Evolutionary conservation across 2,329 filamentous ascomycete species (phyloP).

Genomic region (Fusarium humuli): DNA sequence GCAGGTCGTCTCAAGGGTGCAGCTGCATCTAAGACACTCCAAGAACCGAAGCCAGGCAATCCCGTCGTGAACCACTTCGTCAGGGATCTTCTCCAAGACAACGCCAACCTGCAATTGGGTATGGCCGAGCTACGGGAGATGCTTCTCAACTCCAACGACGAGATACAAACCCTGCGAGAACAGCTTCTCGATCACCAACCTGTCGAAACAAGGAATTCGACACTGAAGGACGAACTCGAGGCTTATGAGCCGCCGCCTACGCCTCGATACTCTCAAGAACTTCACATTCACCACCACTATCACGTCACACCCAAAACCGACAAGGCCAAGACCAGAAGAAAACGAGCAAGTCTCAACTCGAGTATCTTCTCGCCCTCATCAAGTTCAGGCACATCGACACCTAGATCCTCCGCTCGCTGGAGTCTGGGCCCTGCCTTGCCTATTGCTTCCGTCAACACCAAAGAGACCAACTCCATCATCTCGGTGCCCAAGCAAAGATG

Average conservation of each 20-base stretch:
- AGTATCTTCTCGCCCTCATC: conserved; percentile 70
- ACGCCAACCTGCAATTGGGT: conserved; percentile 90
- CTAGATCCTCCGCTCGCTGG: conserved; percentile 53
- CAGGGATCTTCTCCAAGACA: conserved; percentile 93
- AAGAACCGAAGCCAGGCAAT: conserved; percentile 67
- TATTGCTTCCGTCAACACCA: conserved; percentile 57
- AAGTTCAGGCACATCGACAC: conserved; percentile 55
- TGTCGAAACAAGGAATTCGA: conserved; percentile 59
- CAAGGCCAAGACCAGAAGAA: conserved; percentile 75
- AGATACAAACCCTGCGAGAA: conserved; percentile 87
- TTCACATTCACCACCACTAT: conserved; percentile 96
- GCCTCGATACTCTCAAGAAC: conserved; percentile 69
- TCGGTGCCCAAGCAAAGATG: conserved; percentile 66
- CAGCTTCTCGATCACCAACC: conserved; percentile 85
- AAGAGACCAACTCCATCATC: conserved; percentile 64
- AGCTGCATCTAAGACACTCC: conserved; percentile 75
- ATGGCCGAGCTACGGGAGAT: conserved; percentile 93
- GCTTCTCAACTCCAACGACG: conserved; percentile 90
- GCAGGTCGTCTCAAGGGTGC: conserved; percentile 84
- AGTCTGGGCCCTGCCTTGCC: conserved; percentile 56
- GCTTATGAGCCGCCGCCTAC: conserved; percentile 53
- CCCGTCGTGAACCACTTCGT: conserved; percentile 95
- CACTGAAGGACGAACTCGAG: conserved; percentile 78
- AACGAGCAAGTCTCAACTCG: conserved; percentile 72
- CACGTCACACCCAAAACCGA: conserved; percentile 76